Evolutionary conservation across 345 rosid species (phyloP), one percentile per base, ranked within the genome.

Genomic region (Salix udensis): DNA sequence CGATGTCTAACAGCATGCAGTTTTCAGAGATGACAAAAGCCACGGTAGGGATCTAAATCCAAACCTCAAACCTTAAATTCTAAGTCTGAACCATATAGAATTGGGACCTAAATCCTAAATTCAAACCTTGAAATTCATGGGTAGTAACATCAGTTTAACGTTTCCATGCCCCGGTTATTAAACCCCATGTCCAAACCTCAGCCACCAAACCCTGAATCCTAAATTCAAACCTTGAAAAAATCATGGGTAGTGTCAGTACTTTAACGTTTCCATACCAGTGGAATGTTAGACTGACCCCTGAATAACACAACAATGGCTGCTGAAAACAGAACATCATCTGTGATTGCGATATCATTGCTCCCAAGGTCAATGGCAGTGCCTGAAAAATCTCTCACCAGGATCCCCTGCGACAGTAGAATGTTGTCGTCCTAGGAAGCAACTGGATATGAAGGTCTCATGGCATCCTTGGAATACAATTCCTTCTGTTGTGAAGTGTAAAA

Each of bases 381-480:
- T 0, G 94, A 52, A 36, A 81, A 92, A 2, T 75, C 68, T 55
- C 86, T 92, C 97, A 0, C 67, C 72, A 31, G 13, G 50, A 78
- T 91, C 93, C 3, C 88, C 90, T 0, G 92, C 97, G 2, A 83
- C 81, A 0, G 95, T 87, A 12, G 91, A 79, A 61, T 83, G 86
- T 67, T 90, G 93, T 1, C 94, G 92, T 1, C 94, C 97, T 0
- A 90, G 62, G 79, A 92, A 90, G 37, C 84, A 73, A 77, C 73
- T 82, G 36, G 91, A 88, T 50, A 91, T 80, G 85, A 80, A 87
- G 61, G 91, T 88, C 85, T 90, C 97, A 53, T 90, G 97, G n/a
- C 97, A 95, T 36, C 73, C 78, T 16, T 79, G 78, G 21, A 89
- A 92, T 24, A 86, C 67, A 67, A 92, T 87, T 72, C 94, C 97